Evolutionary conservation across 176 grass and related monocot species (phyloP), one percentile per base, ranked within the genome.

Genomic region (Rhynchospora breviuscula): DNA sequence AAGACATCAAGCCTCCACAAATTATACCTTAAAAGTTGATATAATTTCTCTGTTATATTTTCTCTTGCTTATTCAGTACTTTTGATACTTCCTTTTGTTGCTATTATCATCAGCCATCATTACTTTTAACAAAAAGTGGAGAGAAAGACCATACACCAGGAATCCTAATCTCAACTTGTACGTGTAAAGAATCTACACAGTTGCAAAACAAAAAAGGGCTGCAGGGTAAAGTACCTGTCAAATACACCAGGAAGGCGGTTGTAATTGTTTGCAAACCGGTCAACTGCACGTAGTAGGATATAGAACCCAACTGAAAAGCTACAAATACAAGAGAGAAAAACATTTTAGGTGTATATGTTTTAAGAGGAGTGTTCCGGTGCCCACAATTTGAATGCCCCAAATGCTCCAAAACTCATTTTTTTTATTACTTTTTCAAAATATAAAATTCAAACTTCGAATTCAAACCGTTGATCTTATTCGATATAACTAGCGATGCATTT

Each of bases 271-370:
- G 86, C 84, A 82, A 98, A 87, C 48, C 89, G 90, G 67, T 93
- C 92, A 78, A 89, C 92, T 29, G 89, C 91, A 15, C 95, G 89
- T 31, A 98, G 86, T 53, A 98, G 86, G 85, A 93, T 83, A 79
- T 93, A 98, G 86, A 95, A 94, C 81, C 90, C 94, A 84, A 90
- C 84, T 15, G 89, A 86, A 19, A 90, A 98, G 75, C 92, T 98
- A 87, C 72, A 86, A 44, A 26, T 53, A 59, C 60, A 85, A 53
- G 84, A 64, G 65, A 83, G 40, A 4, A 85, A 56, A 60, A 79
- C 5, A 63, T 63, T 52, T 59, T 17, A 71, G 7, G 19, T 10
- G 10, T 68, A 52, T 35, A 62, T 44, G 67, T 69, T 35, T 22
- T 35, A 83, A 31, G n/a, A n/a, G n/a, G n/a, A n/a, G n/a, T n/a